Base-by-base conservation (phyloP, 2,329 filamentous ascomycete genomes). In the Ophiocordyceps robertsii region DNA sequence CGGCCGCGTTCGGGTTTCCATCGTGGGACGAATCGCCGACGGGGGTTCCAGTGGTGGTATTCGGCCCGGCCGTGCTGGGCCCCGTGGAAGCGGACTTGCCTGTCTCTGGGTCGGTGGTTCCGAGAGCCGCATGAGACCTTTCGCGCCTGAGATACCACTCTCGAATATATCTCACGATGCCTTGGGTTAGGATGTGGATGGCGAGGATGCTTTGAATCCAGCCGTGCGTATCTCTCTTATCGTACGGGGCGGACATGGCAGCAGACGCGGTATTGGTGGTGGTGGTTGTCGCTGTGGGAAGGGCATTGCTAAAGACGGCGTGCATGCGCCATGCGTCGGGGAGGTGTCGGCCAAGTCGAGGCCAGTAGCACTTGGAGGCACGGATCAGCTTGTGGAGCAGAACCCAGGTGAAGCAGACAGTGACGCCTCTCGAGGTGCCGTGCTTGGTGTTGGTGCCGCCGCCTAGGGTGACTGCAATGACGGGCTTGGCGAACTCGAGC, bases 381-480 rank as follows among this genome's bases (percentile, higher is more conserved):
- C 68, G 67, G 11, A 71, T 55, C 14, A 73, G 59, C 48, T 77
- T 73, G 24, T 73, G 72, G 13, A 70, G 57, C 37, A 75, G 51
- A 37, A 89, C 80, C 60, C 86, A 81, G 49, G 74, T 66, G 50
- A 84, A 73, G 57, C 82, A 87, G 35, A 82, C 75, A 40, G 84
- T 70, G 38, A 85, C 77, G 55, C 82, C 85, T 53, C 80, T 78
- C 43, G 80, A 80, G 5, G 81, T 78, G 41, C 80, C 79, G 46
- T 80, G 75, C 51, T 73, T 75, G 8, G 78, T 77, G 48, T 74
- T 79, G 8, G 79, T 82, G 45, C 87, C 87, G 46, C 88, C 89
- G 47, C 89, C 89, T 11, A 95, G 68, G 1, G 88, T 93, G 44
- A 95, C 79, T 45, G 89, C 89, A 56, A 95, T 93, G 57, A 95